Percentiles rank a stretch among this genome's conserved stretches.
Conservation (phyloP, 805 yeast species). For the Suhomyces pyralidae region DNA sequence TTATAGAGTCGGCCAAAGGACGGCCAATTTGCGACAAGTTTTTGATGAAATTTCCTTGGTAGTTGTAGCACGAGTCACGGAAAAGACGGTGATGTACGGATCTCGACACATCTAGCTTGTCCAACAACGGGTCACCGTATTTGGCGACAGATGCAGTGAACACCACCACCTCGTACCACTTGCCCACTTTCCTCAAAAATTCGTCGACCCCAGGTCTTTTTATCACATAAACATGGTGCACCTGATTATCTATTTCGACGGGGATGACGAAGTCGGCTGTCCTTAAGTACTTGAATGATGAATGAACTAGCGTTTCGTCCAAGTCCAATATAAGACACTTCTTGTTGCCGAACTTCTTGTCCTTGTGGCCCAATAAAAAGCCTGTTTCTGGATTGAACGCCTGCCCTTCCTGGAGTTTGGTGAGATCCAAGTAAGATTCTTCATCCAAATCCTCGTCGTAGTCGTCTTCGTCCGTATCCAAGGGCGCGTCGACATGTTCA, state of each 20-base stretch:
- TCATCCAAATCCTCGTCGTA: conserved; percentile 28
- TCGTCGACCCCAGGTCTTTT: conserved; percentile 98
- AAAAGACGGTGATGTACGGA: conserved; percentile 87
- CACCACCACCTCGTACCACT: conserved; percentile 89
- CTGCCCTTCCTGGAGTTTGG: conserved; percentile 70
- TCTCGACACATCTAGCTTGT: conserved; percentile 74
- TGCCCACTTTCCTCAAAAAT: conserved; percentile 77
- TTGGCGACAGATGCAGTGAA: conserved; percentile 95
- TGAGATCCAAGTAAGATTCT: conserved; percentile 48
- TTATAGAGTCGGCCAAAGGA: conserved; percentile 79
- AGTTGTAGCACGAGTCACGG: conserved; percentile 90
- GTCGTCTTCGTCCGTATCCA: conserved; percentile 19
- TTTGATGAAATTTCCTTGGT: conserved; percentile 93
- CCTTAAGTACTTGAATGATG: conserved; percentile 85
- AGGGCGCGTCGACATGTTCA: not conserved
- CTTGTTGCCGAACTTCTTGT: conserved; percentile 49
- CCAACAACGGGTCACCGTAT: conserved; percentile 93
- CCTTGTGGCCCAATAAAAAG: conserved; percentile 59
- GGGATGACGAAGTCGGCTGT: conserved; percentile 97
- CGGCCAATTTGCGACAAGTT: conserved; percentile 93
- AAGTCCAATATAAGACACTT: conserved; percentile 89
- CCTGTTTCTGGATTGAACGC: conserved; percentile 60
- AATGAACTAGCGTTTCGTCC: conserved; percentile 95
- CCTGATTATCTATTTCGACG: conserved; percentile 89
- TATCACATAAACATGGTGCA: conserved; percentile 92